These are phyloP conservation scores for Penicillium paradoxum DNA, from an alignment of 495 filamentous ascomycete genomes.

Conservation along the genomic window DNA sequence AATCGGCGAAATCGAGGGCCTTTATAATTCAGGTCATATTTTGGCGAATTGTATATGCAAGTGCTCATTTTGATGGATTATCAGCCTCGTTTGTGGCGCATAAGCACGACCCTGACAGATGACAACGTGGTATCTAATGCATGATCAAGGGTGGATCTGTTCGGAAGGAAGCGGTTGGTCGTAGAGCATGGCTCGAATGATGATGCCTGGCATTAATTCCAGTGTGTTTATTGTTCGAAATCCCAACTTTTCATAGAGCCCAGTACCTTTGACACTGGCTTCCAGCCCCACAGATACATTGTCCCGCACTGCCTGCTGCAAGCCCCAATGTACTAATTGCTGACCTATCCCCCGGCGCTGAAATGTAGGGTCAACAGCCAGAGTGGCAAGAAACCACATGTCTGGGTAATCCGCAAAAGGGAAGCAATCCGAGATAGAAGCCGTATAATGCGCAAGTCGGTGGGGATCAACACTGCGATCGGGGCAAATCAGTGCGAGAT, in stretches of 20 bases:
- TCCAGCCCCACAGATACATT: slow-evolving; percentile 4
- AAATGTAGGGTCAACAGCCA: slow-evolving; percentile 21
- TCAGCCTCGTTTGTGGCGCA: too few relatives aligned
- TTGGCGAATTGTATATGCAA: too few relatives aligned
- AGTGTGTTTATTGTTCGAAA: slow-evolving; percentile 2
- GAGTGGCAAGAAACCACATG: slow-evolving; percentile 15
- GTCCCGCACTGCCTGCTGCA: slow-evolving; percentile 15
- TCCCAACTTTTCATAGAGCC: slow-evolving; percentile 7
- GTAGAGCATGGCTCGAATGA: slow-evolving; percentile 9
- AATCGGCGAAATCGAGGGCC: too few relatives aligned
- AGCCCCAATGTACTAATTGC: slow-evolving; percentile 24
- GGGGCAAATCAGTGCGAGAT: slow-evolving; percentile 1
- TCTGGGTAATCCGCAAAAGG: slow-evolving; percentile 2
- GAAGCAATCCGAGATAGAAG: slow-evolving; percentile 5
- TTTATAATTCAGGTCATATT: too few relatives aligned
- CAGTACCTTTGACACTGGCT: slow-evolving; percentile 1
- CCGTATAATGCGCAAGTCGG: slow-evolving; percentile 1
- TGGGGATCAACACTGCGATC: slow-evolving; percentile 12
- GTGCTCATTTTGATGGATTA: too few relatives aligned
- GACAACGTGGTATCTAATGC: background rate
- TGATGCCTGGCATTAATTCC: background rate
- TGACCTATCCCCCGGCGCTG: slow-evolving; percentile 26
- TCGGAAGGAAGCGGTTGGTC: background rate
- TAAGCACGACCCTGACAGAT: too few relatives aligned
- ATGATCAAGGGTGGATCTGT: background rate